Evolutionary conservation across 2,329 filamentous ascomycete genomes (phyloP).

Genomic region (Fulvia fulva): DNA sequence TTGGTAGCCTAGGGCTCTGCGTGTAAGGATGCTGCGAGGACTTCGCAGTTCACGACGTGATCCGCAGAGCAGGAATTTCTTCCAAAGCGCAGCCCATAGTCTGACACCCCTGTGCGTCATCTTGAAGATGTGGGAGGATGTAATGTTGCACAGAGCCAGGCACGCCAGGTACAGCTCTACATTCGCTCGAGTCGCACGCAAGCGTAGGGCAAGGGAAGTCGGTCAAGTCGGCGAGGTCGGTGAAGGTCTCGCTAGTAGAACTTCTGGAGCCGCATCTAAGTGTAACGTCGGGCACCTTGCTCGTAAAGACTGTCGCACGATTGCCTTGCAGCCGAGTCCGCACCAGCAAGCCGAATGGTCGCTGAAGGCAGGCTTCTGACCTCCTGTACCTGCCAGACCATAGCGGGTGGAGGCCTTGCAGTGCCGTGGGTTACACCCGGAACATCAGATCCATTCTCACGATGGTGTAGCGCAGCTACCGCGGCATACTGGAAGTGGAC

Average conservation of each 20-base stretch:
- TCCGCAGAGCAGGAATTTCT: too few species aligned
- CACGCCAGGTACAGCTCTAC: too few species aligned
- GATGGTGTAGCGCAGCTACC: background rate
- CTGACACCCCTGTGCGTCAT: too few species aligned
- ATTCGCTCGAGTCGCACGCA: too few species aligned
- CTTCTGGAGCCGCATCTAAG: background rate
- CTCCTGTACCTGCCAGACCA: background rate
- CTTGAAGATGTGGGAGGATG: background rate
- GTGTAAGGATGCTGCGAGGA: too few species aligned
- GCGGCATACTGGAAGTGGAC: background rate
- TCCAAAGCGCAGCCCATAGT: too few species aligned
- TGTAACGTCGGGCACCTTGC: background rate
- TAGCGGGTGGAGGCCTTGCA: background rate
- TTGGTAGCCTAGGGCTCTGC: too few species aligned
- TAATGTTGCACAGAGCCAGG: background rate
- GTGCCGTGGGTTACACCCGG: background rate
- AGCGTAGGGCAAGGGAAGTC: too few species aligned
- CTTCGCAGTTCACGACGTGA: too few species aligned
- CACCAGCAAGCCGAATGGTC: background rate
- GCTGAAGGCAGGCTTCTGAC: too few species aligned
- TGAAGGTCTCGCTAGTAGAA: background rate
- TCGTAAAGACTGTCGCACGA: background rate
- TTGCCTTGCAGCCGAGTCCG: background rate
- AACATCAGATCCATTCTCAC: background rate
- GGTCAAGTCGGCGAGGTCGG: background rate